Evolutionary conservation across 2,329 filamentous ascomycete species (phyloP).

Genomic region (Colletotrichum ledebouriae): DNA sequence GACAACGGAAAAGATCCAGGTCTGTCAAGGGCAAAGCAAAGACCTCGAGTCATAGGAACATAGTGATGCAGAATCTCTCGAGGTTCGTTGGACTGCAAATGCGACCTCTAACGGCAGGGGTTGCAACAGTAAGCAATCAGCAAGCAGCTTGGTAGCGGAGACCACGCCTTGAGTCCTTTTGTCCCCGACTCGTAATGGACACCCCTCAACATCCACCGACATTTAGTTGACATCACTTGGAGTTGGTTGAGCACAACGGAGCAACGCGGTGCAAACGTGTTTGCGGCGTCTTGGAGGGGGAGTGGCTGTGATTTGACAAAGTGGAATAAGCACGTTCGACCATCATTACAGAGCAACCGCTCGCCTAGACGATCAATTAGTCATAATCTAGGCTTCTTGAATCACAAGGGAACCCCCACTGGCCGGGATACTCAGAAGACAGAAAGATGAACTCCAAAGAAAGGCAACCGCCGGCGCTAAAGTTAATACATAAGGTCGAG

Average conservation of each 20-base stretch:
- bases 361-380: background rate
- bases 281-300: background rate
- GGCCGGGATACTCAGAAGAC: too few relatives aligned
- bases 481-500: background rate
- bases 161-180: background rate
- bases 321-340: background rate
- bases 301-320: background rate
- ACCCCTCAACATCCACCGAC: too few relatives aligned
- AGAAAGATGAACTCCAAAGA: too few relatives aligned
- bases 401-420: too few relatives aligned
- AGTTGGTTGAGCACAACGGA: background rate
- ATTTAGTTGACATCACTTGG: too few relatives aligned
- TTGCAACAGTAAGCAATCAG: background rate
- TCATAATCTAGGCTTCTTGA: background rate
- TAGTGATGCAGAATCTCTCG: background rate
- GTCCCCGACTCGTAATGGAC: background rate
- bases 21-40: background rate
- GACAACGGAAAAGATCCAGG: too few relatives aligned
- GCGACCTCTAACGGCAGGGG: background rate
- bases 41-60: too few relatives aligned
- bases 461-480: background rate
- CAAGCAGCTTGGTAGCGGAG: background rate
- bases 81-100: conserved; percentile 2
- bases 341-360: conserved; percentile 12
- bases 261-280: conserved; percentile 16